Evolutionary conservation across 2,329 filamentous ascomycete species (phyloP).

Genomic region (Monilinia polystroma): DNA sequence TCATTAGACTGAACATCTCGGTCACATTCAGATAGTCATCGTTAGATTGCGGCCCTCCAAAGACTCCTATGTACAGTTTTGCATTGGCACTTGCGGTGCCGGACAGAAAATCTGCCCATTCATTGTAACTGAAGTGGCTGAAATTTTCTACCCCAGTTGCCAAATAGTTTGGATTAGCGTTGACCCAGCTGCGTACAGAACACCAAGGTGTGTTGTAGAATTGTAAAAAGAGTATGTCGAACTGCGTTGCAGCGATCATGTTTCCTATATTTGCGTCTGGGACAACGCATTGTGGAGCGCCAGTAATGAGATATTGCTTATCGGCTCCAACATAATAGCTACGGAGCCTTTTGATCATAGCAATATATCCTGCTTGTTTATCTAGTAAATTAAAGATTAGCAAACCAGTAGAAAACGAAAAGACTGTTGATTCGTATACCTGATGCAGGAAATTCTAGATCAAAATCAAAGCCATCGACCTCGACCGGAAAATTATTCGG

Average conservation of each 20-base stretch:
- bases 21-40: constrained; percentile 32
- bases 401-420: not conserved
- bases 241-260: constrained; percentile 33
- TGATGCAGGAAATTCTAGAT: constrained; percentile 35
- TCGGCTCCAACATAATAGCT: constrained; percentile 28
- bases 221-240: constrained; percentile 40
- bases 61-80: constrained; percentile 38
- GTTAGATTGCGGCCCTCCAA: constrained; percentile 24
- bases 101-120: constrained; percentile 29
- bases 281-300: constrained; percentile 38
- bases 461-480: constrained; percentile 41
- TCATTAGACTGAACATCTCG: constrained; percentile 32
- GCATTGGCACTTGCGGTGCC: constrained; percentile 32
- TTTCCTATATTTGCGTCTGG: constrained; percentile 37
- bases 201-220: constrained; percentile 40
- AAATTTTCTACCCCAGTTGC: not conserved
- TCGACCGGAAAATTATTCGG: constrained; percentile 29
- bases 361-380: constrained; percentile 33
- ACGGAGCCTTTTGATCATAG: constrained; percentile 36
- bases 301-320: constrained; percentile 38
- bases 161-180: not conserved
- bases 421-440: constrained; percentile 22
- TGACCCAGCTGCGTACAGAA: constrained; percentile 32
- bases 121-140: constrained; percentile 32
- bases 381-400: constrained; percentile 24